phyloP scores from a whole-genome alignment of 2,329 filamentous ascomycete genomes.

The Pseudopyrenochaeta lycopersici region DNA sequence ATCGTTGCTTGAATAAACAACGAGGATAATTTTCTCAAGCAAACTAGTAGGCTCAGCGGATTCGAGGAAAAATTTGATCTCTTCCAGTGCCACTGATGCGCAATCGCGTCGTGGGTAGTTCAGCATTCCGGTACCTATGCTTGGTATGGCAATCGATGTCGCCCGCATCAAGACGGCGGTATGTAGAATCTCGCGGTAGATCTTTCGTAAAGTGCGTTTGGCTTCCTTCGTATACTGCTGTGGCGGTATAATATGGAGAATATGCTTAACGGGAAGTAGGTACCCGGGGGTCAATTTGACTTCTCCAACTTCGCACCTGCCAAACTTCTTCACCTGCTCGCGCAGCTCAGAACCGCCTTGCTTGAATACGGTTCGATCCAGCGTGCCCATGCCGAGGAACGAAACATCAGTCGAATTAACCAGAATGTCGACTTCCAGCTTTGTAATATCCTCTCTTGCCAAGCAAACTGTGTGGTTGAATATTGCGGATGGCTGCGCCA shows the following conservation, averaged over 20 bases:
- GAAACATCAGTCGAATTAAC: slow-evolving; percentile 41
- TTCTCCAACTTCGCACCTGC: slow-evolving; percentile 35
- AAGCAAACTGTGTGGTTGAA: slow-evolving; percentile 43
- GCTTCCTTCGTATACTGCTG: slow-evolving; percentile 29
- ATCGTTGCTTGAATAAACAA: slow-evolving; percentile 39
- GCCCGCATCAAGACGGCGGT: slow-evolving; percentile 33
- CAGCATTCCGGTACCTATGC: slow-evolving; percentile 42
- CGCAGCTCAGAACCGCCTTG: slow-evolving; percentile 37
- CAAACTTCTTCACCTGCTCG: slow-evolving; percentile 32
- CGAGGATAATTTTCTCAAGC: slow-evolving; percentile 42
- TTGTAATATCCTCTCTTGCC: slow-evolving; percentile 45
- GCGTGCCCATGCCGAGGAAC: slow-evolving; percentile 39
- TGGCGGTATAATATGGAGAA: slow-evolving; percentile 42
- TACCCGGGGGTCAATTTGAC: slow-evolving; percentile 38
- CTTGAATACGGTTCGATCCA: slow-evolving; percentile 41
- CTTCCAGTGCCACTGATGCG: slow-evolving; percentile 43
- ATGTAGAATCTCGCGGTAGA: slow-evolving; percentile 40
- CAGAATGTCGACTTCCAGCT: slow-evolving; percentile 41
- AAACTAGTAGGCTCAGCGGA: slow-evolving; percentile 21
- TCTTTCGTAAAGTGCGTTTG: slow-evolving; percentile 34
- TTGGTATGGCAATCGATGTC: slow-evolving; percentile 43
- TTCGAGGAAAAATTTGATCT: slow-evolving; percentile 44
- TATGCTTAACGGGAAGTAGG: slow-evolving; percentile 37
- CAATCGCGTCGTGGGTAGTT: slow-evolving; percentile 38
- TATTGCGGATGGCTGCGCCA: slow-evolving; percentile 25